Evolutionary conservation across 768 basidiomycete genomes (phyloP).

Genomic region (Pulveroboletus ravenelii): DNA sequence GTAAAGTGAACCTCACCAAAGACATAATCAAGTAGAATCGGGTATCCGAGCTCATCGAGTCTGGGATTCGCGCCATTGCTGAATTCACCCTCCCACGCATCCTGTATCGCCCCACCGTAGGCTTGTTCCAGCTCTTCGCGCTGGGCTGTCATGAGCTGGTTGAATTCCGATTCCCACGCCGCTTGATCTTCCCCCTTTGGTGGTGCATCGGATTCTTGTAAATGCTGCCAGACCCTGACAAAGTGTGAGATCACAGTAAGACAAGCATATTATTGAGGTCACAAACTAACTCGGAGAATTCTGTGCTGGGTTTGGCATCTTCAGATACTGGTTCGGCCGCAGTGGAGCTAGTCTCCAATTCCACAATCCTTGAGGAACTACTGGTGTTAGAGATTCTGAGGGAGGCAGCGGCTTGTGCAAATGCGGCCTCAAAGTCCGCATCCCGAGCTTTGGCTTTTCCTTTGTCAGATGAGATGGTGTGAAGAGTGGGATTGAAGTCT

Average conservation of each 20-base stretch:
- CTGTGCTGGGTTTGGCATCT: conserved; percentile 26
- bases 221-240: conserved; percentile 56
- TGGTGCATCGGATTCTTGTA: conserved; percentile 54
- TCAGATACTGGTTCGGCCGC: conserved; percentile 39
- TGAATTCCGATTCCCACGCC: conserved; percentile 82
- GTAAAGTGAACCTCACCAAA: conserved; percentile 56
- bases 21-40: conserved; percentile 62
- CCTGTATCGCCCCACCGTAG: conserved; percentile 56
- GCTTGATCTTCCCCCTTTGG: conserved; percentile 60
- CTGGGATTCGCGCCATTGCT: conserved; percentile 34
- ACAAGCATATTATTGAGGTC: background rate
- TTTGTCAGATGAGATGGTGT: conserved; percentile 33
- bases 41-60: conserved; percentile 73
- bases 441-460: conserved; percentile 80
- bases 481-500: conserved; percentile 20
- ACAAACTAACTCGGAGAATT: conserved; percentile 51
- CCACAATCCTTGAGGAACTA: conserved; percentile 46
- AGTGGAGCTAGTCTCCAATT: conserved; percentile 42
- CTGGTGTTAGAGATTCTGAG: conserved; percentile 39
- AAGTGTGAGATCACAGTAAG: conserved; percentile 2
- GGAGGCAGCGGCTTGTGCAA: conserved; percentile 61
- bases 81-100: conserved; percentile 58
- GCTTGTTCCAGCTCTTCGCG: conserved; percentile 65
- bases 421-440: conserved; percentile 82
- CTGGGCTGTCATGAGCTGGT: conserved; percentile 66